Evolutionary conservation across 228 moss, liverwort and hornwort species (phyloP).

Genomic region (Sphagnum fallax): DNA sequence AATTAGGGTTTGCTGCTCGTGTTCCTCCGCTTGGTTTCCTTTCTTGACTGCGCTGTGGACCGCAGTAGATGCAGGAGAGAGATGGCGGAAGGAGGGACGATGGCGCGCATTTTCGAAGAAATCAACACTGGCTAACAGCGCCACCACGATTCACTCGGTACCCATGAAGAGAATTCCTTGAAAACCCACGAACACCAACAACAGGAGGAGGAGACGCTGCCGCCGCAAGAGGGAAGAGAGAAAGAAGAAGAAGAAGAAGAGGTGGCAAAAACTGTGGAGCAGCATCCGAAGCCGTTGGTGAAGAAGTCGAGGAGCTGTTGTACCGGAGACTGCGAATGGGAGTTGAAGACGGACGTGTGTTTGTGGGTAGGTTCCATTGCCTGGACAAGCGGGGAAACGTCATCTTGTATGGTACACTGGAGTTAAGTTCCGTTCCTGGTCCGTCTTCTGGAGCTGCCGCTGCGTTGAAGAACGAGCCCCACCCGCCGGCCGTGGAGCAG

Average conservation of each 20-base stretch:
- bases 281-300: slow-evolving; percentile 16
- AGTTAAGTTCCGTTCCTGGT: slow-evolving; percentile 17
- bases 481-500: slow-evolving; percentile 11
- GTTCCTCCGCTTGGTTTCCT: no score
- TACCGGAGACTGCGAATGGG: slow-evolving; percentile 35
- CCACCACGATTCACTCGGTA: no score
- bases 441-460: neutral
- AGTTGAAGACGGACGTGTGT: slow-evolving; percentile 38
- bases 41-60: no score
- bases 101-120: no score
- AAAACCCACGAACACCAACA: no score
- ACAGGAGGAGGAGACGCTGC: no score
- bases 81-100: no score
- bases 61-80: no score
- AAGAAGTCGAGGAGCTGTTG: slow-evolving; percentile 23
- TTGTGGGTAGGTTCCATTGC: slow-evolving; percentile 46
- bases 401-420: slow-evolving; percentile 35
- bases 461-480: neutral
- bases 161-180: no score
- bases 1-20: no score
- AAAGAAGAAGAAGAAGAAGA: neutral
- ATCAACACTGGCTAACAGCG: no score
- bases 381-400: slow-evolving; percentile 54
- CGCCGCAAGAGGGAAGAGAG: no score
- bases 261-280: slow-evolving; percentile 1